Evolutionary conservation across 2,329 filamentous ascomycete genomes (phyloP), one percentile per base, ranked within the genome.

Genomic region (Colletotrichum lentis): DNA sequence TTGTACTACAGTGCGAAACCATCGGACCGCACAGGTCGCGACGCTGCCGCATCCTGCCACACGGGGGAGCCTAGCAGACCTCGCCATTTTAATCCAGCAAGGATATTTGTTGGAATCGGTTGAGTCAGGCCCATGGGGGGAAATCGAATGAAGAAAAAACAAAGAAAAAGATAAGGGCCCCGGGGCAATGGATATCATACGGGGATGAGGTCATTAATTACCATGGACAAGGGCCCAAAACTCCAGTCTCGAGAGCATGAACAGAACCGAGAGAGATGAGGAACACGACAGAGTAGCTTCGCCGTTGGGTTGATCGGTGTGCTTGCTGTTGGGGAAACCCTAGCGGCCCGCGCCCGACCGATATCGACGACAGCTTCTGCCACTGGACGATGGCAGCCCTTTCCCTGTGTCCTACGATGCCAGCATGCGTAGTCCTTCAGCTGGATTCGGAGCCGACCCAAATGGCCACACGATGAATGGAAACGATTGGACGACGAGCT

Each of bases 31-130:
- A 65, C 61, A 47, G 20, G 24, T 44, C 54, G 35, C 41, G 10
- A 37, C 27, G 22, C 22, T 44, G 39, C 61, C 49, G 41, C 54
- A 24, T 31, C 22, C 12, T 27, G 65, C 53, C 60, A 58, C 47
- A 53, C 22, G 46, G 64, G 64, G 35, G 24, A 57, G 55, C 61
- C 65, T 64, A 61, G 60, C 65, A 58, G 12, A 37, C 39, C 22
- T 54, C 3, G 41, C 22, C 49, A 50, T 31, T 39, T 55, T 49
- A 39, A 31, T 31, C 49, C 14, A 49, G 37, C 46, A 66, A 49
- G 47, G 47, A 65, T 31, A 55, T 50, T 31, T 22, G 37, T n/a
- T 62, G 49, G 27, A 27, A n/a, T 22, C 12, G 16, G 18, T 50
- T 43, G 63, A 56, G 41, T 50, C 41, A 62, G 55, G 57, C 22